These are phyloP conservation scores for Podochytrium sp. DNA, from an alignment of 192 early-diverging fungal genomes.

Conservation along the genomic window DNA sequence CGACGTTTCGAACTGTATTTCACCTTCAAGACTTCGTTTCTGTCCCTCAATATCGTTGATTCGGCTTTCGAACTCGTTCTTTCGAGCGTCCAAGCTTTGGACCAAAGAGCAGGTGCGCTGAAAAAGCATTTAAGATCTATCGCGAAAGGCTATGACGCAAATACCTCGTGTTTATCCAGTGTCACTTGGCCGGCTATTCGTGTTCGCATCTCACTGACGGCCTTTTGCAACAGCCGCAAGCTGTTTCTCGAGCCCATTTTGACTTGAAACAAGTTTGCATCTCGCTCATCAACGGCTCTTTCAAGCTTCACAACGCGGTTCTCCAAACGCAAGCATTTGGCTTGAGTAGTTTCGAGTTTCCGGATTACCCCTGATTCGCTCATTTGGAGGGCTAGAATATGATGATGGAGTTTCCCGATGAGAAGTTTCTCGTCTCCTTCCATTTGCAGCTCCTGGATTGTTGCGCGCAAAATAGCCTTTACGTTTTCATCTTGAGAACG, in stretches of 20 bases:
- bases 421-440: slow-evolving; percentile 59
- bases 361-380: slow-evolving; percentile 40
- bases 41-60: slow-evolving; percentile 14
- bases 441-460: slow-evolving; percentile 58
- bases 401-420: slow-evolving; percentile 61
- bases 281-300: slow-evolving; percentile 43
- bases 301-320: slow-evolving; percentile 44
- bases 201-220: slow-evolving; percentile 39
- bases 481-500: slow-evolving; percentile 49
- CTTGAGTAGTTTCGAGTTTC: slow-evolving; percentile 38
- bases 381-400: slow-evolving; percentile 58
- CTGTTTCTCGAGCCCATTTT: slow-evolving; percentile 43
- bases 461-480: slow-evolving; percentile 46
- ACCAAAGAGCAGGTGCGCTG: slow-evolving; percentile 36
- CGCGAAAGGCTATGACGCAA: not conserved
- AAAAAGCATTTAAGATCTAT: not conserved
- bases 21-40: slow-evolving; percentile 23
- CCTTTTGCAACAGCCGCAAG: slow-evolving; percentile 39
- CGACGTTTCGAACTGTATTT: not conserved
- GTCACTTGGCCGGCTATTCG: slow-evolving; percentile 44
- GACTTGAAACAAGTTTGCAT: slow-evolving; percentile 48
- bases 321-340: slow-evolving; percentile 43
- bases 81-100: slow-evolving; percentile 32
- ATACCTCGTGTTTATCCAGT: slow-evolving; percentile 48
- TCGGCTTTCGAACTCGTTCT: slow-evolving; percentile 24